Base-by-base conservation (phyloP, 139 green algal genomes). In the Chlamydomonas eustigma region DNA sequence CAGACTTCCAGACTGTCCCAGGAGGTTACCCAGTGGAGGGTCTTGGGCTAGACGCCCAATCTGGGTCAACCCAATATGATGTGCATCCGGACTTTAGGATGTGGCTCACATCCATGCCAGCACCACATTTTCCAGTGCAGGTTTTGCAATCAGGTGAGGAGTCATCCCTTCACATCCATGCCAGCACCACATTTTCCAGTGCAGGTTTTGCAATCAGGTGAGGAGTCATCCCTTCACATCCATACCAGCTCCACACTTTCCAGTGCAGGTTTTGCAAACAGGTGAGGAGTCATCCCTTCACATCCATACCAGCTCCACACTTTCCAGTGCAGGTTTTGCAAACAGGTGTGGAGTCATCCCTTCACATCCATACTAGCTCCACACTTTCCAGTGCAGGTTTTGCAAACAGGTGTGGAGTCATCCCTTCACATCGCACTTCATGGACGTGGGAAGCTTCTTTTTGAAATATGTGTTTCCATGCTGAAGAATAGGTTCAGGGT, bases 21-120 rank as follows among this genome's bases (percentile, higher is more conserved):
- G n/a, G n/a, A n/a, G n/a, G n/a, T n/a, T n/a, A n/a, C n/a, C n/a
- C n/a, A n/a, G n/a, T n/a, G n/a, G n/a, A n/a, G n/a, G n/a, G n/a
- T n/a, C n/a, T n/a, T n/a, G n/a, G n/a, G n/a, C n/a, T n/a, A n/a
- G n/a, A n/a, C n/a, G n/a, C n/a, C n/a, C n/a, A n/a, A n/a, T n/a
- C n/a, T 50, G 51, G 2, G n/a, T 38, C 24, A 33, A 36, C 35
- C 25, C 24, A 73, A 51, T 78, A 81, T 50, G 77, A 82, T 34
- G 77, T 91, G 51, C 87, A 96, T 75, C 78, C 84, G 2, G 88
- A 92, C 76, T 96, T 96, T 80, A 77, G 92, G 24, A 83, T 97
- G 37, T 97, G 91, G 91, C 87, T 97, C 30, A 94, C 90, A 0
- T 90, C 83, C 50, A 92, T 89, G 86, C 91, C 91, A 18, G 79